Conservation (phyloP, 768 basidiomycete species). For the Cystobasidium tubakii region DNA sequence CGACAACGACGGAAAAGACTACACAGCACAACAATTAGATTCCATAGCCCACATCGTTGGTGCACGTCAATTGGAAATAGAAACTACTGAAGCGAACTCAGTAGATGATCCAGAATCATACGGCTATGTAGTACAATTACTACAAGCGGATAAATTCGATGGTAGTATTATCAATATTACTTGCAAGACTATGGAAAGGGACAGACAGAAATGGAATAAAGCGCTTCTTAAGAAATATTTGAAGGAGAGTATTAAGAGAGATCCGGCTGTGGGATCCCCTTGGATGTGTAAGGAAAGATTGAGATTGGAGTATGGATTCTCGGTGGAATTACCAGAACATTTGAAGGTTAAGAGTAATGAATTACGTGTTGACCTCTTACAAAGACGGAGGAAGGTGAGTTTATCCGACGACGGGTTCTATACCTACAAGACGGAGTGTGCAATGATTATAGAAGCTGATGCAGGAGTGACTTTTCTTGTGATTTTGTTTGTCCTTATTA, state of each 20-base stretch:
- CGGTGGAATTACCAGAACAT: conserved; percentile 77
- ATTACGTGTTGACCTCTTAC: conserved; percentile 79
- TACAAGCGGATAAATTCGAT: conserved; percentile 48
- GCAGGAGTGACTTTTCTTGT: background rate
- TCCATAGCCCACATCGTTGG: conserved; percentile 54
- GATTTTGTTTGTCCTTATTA: background rate
- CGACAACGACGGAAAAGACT: conserved; percentile 26
- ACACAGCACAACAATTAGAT: conserved; percentile 35
- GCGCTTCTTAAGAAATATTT: conserved; percentile 94
- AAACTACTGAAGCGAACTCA: conserved; percentile 63
- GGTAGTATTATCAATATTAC: conserved; percentile 59
- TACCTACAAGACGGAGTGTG: too few relatives aligned
- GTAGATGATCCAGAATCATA: conserved; percentile 76
- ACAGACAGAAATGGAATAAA: conserved; percentile 91
- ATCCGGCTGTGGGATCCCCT: conserved; percentile 83
- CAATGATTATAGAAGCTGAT: too few relatives aligned
- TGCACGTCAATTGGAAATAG: conserved; percentile 65
- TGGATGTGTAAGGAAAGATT: conserved; percentile 88
- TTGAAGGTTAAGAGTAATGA: conserved; percentile 70
- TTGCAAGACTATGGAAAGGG: conserved; percentile 80
- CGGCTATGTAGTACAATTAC: conserved; percentile 78
- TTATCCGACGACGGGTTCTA: too few relatives aligned
- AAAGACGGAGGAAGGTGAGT: conserved; percentile 71
- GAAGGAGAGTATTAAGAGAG: conserved; percentile 87
- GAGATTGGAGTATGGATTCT: conserved; percentile 76